phyloP scores from a whole-genome alignment of 2,329 filamentous ascomycete species.

The Microcyclospora tardicrescens region DNA sequence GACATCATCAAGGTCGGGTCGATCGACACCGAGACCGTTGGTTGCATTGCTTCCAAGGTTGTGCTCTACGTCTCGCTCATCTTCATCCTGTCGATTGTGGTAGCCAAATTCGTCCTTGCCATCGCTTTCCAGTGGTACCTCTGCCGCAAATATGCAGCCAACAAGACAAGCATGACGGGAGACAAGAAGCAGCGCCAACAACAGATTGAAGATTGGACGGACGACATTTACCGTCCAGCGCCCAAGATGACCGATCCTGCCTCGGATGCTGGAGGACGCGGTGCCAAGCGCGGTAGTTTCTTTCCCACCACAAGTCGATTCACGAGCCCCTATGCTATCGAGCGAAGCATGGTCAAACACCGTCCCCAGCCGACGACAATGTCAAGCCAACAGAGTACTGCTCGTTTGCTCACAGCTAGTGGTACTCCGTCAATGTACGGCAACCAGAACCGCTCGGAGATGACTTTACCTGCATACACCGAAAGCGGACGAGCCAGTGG shows the following conservation, averaged over 20 bases:
- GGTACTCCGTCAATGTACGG: slow-evolving; percentile 39
- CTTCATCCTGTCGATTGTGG: slow-evolving; percentile 82
- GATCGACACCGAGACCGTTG: slow-evolving; percentile 89
- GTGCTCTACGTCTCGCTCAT: slow-evolving; percentile 87
- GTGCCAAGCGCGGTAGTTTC: slow-evolving; percentile 75
- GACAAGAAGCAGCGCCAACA: slow-evolving; percentile 73
- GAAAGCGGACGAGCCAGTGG: slow-evolving; percentile 5
- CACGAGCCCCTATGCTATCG: slow-evolving; percentile 74
- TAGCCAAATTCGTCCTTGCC: slow-evolving; percentile 76
- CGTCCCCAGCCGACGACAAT: slow-evolving; percentile 70
- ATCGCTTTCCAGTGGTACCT: slow-evolving; percentile 95
- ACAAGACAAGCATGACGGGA: slow-evolving; percentile 70
- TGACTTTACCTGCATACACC: slow-evolving; percentile 33
- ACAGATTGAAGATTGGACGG: slow-evolving; percentile 95
- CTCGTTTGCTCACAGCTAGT: slow-evolving; percentile 48
- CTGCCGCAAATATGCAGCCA: slow-evolving; percentile 68
- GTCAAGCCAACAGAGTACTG: slow-evolving; percentile 73
- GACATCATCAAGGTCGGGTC: slow-evolving; percentile 93
- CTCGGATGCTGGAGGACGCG: slow-evolving; percentile 45
- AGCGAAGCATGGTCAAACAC: slow-evolving; percentile 43
- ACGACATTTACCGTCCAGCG: slow-evolving; percentile 91
- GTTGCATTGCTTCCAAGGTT: slow-evolving; percentile 93
- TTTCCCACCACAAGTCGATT: slow-evolving; percentile 90
- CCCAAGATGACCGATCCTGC: slow-evolving; percentile 65
- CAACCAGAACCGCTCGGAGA: slow-evolving; percentile 43